phyloP scores from a whole-genome alignment of 345 rosid genomes.

The Bretschneidera sinensis region DNA sequence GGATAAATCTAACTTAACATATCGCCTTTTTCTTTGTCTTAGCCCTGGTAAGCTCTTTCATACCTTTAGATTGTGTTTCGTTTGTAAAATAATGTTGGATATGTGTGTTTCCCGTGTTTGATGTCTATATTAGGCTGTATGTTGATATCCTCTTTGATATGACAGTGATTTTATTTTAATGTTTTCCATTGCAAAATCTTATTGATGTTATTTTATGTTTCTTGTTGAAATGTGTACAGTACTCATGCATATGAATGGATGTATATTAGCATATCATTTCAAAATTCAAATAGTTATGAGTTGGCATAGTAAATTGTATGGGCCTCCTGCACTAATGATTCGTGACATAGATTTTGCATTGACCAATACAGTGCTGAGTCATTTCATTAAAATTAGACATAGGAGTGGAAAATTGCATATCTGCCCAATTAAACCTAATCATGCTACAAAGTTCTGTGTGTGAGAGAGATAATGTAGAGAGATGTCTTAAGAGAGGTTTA shows the following conservation, averaged over 20 bases:
- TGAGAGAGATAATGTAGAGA: too few species aligned
- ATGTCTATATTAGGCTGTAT: background rate
- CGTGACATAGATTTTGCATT: background rate
- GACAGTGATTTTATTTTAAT: background rate
- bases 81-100: constrained; percentile 2
- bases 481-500: too few species aligned
- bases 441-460: too few species aligned
- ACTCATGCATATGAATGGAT: background rate
- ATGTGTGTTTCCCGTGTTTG: background rate
- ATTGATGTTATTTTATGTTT: too few species aligned
- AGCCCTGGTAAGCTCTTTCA: constrained; percentile 46
- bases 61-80: background rate
- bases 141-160: background rate
- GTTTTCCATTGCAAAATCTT: too few species aligned
- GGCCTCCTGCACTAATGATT: background rate
- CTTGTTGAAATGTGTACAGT: too few species aligned
- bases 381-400: too few species aligned
- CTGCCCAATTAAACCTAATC: too few species aligned
- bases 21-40: constrained; percentile 57
- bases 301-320: background rate
- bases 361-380: background rate
- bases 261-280: background rate
- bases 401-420: background rate
- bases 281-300: too few species aligned
- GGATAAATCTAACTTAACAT: constrained; percentile 61